Base-by-base conservation (phyloP, 139 green algal genomes). In the Chlorella vulgaris region DNA sequence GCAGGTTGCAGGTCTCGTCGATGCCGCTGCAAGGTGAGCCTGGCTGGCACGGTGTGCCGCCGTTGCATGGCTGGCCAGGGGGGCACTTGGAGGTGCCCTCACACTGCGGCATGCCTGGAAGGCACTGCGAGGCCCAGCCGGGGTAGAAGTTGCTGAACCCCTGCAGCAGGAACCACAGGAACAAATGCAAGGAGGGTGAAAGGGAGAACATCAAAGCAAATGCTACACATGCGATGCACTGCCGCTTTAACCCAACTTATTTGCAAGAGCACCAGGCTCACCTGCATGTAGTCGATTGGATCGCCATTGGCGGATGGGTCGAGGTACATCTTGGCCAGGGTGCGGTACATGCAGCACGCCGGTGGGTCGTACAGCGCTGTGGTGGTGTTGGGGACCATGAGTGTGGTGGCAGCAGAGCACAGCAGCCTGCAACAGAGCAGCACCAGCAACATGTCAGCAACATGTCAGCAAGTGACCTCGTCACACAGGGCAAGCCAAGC, bases 281-380 rank as follows among this genome's bases (percentile, higher is more conserved):
- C 55, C 55, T 65, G 55, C 55, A 65, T 65, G 55, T 65, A 65
- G 18, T 65, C 5, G 18, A 65, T 29, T 5, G 55, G 55, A 29
- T 65, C 55, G 15, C 55, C 55, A 21, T 65, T 28, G 5, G 28
- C n/a, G 55, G 18, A 8, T 28, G 55, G 55, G 55, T 65, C 55
- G 18, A 65, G 55, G 55, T 31, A 65, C 55, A 31, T 65, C 18
- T 28, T 5, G 55, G 55, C 55, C 55, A 65, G 55, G 18, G 22
- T 65, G 55, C 55, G 55, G 55, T 65, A 65, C 55, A 65, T 65
- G 55, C 55, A 65, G 55, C 55, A 65, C 18, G 55, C 21, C 18
- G 55, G 55, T 5, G 55, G 55, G 55, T 65, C 55, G 21, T 31
- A 65, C 55, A 65, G 21, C 55, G 18, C 55, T 5, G 21, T 5